A percentile compares a stretch with the other conserved stretches of the same genome.
Evolutionary conservation across 2,329 filamentous ascomycete genomes (phyloP).

Genomic region (Fusarium poae): DNA sequence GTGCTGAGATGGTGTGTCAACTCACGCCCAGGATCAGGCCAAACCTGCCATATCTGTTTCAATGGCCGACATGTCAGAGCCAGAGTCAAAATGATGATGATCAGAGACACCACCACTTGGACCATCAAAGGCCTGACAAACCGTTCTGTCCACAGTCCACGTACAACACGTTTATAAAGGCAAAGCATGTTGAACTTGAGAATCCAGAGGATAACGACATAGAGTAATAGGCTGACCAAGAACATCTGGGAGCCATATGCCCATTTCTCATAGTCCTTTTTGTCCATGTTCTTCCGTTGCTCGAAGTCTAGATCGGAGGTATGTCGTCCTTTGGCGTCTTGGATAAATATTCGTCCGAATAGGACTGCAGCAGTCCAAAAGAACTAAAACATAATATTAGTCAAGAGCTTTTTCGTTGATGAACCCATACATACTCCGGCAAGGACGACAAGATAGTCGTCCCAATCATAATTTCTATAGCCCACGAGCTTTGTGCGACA

Average conservation of each 20-base stretch:
- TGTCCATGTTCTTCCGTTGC: conserved; percentile 50
- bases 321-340: conserved; percentile 49
- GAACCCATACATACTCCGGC: conserved; percentile 6
- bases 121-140: conserved; percentile 54
- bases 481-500: conserved; percentile 53
- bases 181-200: conserved; percentile 59
- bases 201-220: conserved; percentile 55
- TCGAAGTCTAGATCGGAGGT: conserved; percentile 50
- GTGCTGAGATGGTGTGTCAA: neutral
- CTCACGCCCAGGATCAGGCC: conserved; percentile 56
- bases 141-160: conserved; percentile 53
- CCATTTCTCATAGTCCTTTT: conserved; percentile 47
- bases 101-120: conserved; percentile 46
- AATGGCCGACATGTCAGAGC: conserved; percentile 53
- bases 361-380: conserved; percentile 41
- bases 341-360: conserved; percentile 47
- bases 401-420: accelerated
- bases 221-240: conserved; percentile 52
- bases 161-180: conserved; percentile 55
- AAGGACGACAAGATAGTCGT: conserved; percentile 52
- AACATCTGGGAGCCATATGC: conserved; percentile 54
- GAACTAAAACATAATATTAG: conserved; percentile 8
- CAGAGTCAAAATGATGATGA: conserved; percentile 48
- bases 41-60: conserved; percentile 53
- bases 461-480: conserved; percentile 49